Evolutionary conservation across 805 yeast species (phyloP).

Genomic region (Candida manassasensis): DNA sequence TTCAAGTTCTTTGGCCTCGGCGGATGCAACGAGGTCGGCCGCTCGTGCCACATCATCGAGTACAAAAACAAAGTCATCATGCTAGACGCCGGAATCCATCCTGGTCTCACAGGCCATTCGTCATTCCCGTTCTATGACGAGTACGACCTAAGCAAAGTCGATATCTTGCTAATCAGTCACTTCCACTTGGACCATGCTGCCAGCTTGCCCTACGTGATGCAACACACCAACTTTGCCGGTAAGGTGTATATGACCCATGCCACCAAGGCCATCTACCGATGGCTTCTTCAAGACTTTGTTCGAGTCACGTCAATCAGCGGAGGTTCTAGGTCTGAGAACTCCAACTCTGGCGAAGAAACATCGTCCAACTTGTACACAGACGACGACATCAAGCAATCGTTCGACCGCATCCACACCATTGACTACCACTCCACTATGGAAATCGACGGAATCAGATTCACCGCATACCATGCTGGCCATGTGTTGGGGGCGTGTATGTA

Average conservation of each 20-base stretch:
- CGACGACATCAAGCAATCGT: conserved; percentile 82
- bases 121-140: conserved; percentile 95
- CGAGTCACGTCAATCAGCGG: conserved; percentile 65
- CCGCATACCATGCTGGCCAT: conserved; percentile 99
- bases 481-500: conserved; percentile 99
- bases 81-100: conserved; percentile 98
- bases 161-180: conserved; percentile 81
- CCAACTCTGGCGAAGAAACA: conserved; percentile 39
- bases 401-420: conserved; percentile 86
- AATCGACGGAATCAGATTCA: conserved; percentile 88
- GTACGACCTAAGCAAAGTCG: conserved; percentile 83
- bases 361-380: conserved; percentile 70
- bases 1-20: conserved; percentile 83
- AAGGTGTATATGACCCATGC: conserved; percentile 99
- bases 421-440: conserved; percentile 96
- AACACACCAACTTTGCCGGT: conserved; percentile 90
- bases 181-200: conserved; percentile 99
- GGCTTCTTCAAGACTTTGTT: conserved; percentile 93
- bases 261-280: conserved; percentile 93
- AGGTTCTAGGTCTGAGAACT: conserved; percentile 43
- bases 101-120: conserved; percentile 85
- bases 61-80: conserved; percentile 92
- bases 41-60: conserved; percentile 90
- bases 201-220: conserved; percentile 96
- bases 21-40: conserved; percentile 97